Base-by-base conservation (phyloP, 2,329 filamentous ascomycete species). In the Ceratocystis cacaofunesta region DNA sequence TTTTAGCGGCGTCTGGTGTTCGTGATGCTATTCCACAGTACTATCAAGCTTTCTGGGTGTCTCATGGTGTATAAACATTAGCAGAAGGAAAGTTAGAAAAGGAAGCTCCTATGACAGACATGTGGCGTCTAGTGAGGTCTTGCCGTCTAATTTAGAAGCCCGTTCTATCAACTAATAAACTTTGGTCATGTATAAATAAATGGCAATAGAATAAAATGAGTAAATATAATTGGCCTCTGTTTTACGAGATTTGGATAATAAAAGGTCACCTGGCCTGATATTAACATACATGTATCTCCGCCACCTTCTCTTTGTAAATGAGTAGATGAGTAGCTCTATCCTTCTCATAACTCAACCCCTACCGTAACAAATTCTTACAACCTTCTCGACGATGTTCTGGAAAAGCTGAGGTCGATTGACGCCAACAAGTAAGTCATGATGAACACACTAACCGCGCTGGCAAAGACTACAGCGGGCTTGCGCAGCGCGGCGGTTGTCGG, bases 391-490 rank as follows among this genome's bases (percentile, higher is more conserved):
- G 63, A 65, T 12, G 63, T 65, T 50, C 60, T 65, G 43, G 66
- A 58, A 76, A 96, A 95, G 73, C 88, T 91, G 58, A 92, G 82
- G 73, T 96, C 87, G 68, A 96, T 78, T 71, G 84, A 86, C 41
- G 90, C 88, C 67, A 96, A 74, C 2, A 85, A 77, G 86, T 88
- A 96, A 4, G 83, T 82, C 1, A 85, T 80, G 50, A 84, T 79
- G 75, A 95, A 96, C 12, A 95, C 76, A n/a, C 81, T 78, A 69
- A 95, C 73, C 68, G 88, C 76, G 70, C 88, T 90, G 41, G 79
- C 78, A 69, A 94, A 90, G 68, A 97, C 83, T 28, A 92, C 84
- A 22, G 95, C 70, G 0, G 94, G 94, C 79, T 99, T 99, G 72
- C 91, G 85, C 71, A 96, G 82, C 48, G 83, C 84, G 32, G 89